Evolutionary conservation across 768 basidiomycete species (phyloP), one percentile per base, ranked within the genome.

Genomic region (Hygrophoropsis aurantiaca): DNA sequence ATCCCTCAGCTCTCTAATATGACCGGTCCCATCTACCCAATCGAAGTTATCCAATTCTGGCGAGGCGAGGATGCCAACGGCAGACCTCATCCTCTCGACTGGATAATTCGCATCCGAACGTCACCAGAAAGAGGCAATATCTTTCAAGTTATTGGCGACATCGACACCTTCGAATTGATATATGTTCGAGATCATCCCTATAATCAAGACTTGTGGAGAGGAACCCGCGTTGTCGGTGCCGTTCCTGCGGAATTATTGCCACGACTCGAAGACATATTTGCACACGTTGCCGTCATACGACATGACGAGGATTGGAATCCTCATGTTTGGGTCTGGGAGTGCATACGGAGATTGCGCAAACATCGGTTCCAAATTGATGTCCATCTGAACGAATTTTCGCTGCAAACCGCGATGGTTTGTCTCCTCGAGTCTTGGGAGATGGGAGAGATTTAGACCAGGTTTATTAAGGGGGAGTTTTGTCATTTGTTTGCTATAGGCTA

Each of bases 1-100:
- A n/a, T n/a, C n/a, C n/a, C n/a, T n/a, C n/a, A n/a, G n/a, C n/a
- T n/a, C n/a, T n/a, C n/a, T n/a, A n/a, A n/a, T n/a, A n/a, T n/a
- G n/a, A n/a, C 27, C 27, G 27, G 27, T 6, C 27, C 27, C 13
- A 6, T 42, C 42, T 55, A 55, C 49, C 42, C 59, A 4, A 49
- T 67, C 51, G 63, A 61, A 13, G 49, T 66, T 37, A 48, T 43
- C 40, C 66, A 67, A 30, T 67, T 66, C 44, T 67, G 59, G 59
- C 66, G 51, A 23, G 46, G 25, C 24, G 52, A 58, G 37, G 18
- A 37, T 40, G 48, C 35, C 3, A 47, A 24, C 10, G 49, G 52
- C 1, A 50, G 44, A 0, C 52, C 55, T 16, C 23, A 24, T 9
- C 57, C 51, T 4, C 54, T 60, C 2, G 62, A 65, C 44, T 65